Conservation (phyloP, 2,329 filamentous ascomycete genomes). For the Stagonosporopsis tanaceti region DNA sequence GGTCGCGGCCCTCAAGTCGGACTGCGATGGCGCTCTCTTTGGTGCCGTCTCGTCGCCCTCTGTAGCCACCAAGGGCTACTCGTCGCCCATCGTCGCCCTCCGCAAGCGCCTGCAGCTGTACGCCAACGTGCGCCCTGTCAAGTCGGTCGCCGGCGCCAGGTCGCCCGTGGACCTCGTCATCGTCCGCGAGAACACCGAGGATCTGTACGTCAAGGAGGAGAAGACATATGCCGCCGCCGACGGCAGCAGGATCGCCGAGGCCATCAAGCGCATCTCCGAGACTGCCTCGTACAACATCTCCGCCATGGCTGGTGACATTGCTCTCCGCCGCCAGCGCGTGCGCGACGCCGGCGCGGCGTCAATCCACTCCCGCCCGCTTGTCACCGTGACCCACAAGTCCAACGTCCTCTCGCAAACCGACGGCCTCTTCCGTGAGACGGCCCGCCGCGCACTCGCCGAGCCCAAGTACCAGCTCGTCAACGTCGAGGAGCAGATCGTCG, state of each 20-base stretch:
- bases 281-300: slow-evolving; percentile 86
- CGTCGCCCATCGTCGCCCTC: slow-evolving; percentile 93
- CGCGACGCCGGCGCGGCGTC: slow-evolving; percentile 66
- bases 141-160: slow-evolving; percentile 72
- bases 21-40: slow-evolving; percentile 96
- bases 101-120: slow-evolving; percentile 95
- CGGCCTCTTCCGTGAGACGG: slow-evolving; percentile 87
- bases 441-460: slow-evolving; percentile 74
- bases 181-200: slow-evolving; percentile 98
- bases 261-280: slow-evolving; percentile 95
- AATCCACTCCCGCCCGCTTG: slow-evolving; percentile 74
- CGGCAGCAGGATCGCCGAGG: slow-evolving; percentile 86
- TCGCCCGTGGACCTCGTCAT: slow-evolving; percentile 92
- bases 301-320: slow-evolving; percentile 93
- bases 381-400: slow-evolving; percentile 98
- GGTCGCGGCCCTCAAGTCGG: slow-evolving; percentile 83
- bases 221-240: slow-evolving; percentile 77
- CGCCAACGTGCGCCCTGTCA: slow-evolving; percentile 96
- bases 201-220: slow-evolving; percentile 98
- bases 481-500: slow-evolving; percentile 97
- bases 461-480: slow-evolving; percentile 68
- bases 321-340: slow-evolving; percentile 82
- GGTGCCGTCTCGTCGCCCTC: slow-evolving; percentile 93
- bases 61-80: slow-evolving; percentile 91
- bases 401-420: slow-evolving; percentile 97